These are phyloP conservation scores for Endotrypanum monterogeii DNA, from an alignment of 208 protist genomes.

Conservation along the genomic window DNA sequence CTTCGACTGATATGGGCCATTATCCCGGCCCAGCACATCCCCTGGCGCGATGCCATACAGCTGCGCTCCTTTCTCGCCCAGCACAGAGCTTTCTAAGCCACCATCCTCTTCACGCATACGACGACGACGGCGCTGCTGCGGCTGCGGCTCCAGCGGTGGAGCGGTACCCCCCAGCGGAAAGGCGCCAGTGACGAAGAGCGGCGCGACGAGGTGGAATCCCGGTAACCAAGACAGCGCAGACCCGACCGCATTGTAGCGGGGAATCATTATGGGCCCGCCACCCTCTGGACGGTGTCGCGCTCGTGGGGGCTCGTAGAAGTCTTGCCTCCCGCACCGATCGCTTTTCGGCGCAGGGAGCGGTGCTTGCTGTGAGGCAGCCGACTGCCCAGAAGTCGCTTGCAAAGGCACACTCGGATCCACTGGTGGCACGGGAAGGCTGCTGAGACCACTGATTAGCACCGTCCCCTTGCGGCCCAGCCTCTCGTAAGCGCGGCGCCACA, in stretches of 20 bases:
- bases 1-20: neutral
- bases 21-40: neutral
- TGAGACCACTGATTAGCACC: neutral
- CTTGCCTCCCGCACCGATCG: neutral
- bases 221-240: constrained; percentile 42
- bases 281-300: constrained; percentile 16
- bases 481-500: neutral
- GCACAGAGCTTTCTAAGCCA: neutral
- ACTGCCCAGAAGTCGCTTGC: neutral
- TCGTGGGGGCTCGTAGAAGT: constrained; percentile 14
- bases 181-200: constrained; percentile 22
- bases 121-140: constrained; percentile 5
- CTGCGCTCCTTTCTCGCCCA: neutral
- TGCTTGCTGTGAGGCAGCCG: neutral
- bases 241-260: constrained; percentile 34
- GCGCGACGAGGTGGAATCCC: constrained; percentile 33
- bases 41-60: neutral
- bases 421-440: neutral
- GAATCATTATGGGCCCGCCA: constrained; percentile 9
- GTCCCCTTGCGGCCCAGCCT: constrained; percentile 15
- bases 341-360: neutral
- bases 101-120: neutral
- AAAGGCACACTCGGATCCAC: neutral
- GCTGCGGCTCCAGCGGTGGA: constrained; percentile 1
- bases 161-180: constrained; percentile 1